A percentile compares a stretch with the other conserved stretches of the same genome.
phyloP scores from a whole-genome alignment of 2,329 filamentous ascomycete genomes.

The Fusarium humuli region DNA sequence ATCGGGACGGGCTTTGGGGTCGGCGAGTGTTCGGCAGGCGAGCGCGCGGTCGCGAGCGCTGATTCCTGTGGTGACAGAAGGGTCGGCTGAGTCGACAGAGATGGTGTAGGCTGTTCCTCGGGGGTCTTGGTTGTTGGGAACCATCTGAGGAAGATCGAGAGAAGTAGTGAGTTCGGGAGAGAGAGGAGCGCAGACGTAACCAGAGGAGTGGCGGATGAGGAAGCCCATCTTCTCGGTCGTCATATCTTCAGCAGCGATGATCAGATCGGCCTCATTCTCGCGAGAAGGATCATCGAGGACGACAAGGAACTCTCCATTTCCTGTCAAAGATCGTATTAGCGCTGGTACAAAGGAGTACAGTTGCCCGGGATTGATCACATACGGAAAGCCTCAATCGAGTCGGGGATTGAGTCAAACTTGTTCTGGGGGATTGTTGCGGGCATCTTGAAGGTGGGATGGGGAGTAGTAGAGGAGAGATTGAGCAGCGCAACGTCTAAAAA shows the following conservation, averaged over 20 bases:
- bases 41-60: conserved; percentile 87
- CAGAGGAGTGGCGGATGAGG: conserved; percentile 90
- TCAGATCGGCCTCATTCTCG: conserved; percentile 98
- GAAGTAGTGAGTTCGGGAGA: conserved; percentile 73
- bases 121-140: conserved; percentile 77
- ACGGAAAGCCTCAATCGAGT: conserved; percentile 74
- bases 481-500: background rate
- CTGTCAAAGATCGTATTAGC: conserved; percentile 54
- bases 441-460: conserved; percentile 53
- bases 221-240: conserved; percentile 95
- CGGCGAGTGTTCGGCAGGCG: conserved; percentile 82
- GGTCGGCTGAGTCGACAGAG: conserved; percentile 82
- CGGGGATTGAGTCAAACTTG: conserved; percentile 74
- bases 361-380: conserved; percentile 48
- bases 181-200: conserved; percentile 91
- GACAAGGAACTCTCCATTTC: conserved; percentile 90
- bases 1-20: conserved; percentile 65
- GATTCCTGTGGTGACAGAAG: conserved; percentile 87
- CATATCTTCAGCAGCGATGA: conserved; percentile 87
- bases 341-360: background rate
- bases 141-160: conserved; percentile 91
- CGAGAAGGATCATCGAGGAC: conserved; percentile 92
- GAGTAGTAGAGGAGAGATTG: conserved; percentile 7
- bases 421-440: conserved; percentile 62
- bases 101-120: conserved; percentile 94